Evolutionary conservation across 331 rosid genomes (phyloP).

Genomic region (Pyrus hybrid): DNA sequence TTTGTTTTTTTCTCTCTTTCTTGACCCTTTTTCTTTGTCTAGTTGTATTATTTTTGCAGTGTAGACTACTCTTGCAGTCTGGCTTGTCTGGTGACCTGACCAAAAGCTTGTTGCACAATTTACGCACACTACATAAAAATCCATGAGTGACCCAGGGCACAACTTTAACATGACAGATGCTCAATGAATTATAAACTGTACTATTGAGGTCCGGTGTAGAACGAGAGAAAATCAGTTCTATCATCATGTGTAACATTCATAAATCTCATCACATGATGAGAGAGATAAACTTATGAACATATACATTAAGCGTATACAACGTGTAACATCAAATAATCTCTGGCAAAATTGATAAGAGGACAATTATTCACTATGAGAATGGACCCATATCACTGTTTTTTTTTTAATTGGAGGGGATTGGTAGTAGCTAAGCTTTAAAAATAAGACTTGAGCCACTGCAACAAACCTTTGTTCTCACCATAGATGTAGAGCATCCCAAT

Average conservation of each 20-base stretch:
- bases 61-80: background rate
- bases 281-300: no score
- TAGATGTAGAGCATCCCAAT: background rate
- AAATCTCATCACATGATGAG: no score
- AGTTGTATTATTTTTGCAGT: background rate
- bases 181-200: background rate
- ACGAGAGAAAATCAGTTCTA: background rate
- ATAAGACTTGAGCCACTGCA: constrained; percentile 1
- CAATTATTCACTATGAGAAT: no score
- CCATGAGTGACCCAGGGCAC: no score
- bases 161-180: background rate
- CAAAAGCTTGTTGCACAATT: background rate
- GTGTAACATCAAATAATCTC: no score
- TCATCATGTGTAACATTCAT: no score
- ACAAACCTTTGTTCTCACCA: background rate
- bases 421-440: background rate
- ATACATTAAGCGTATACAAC: no score
- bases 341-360: no score
- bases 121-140: background rate
- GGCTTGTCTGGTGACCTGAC: no score
- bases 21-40: background rate
- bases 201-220: background rate
- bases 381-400: background rate
- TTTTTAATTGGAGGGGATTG: background rate
- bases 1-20: background rate